Evolutionary conservation across 371 early-diverging fungal genomes (phyloP).

Genomic region (Rhizomucor pusillus): DNA sequence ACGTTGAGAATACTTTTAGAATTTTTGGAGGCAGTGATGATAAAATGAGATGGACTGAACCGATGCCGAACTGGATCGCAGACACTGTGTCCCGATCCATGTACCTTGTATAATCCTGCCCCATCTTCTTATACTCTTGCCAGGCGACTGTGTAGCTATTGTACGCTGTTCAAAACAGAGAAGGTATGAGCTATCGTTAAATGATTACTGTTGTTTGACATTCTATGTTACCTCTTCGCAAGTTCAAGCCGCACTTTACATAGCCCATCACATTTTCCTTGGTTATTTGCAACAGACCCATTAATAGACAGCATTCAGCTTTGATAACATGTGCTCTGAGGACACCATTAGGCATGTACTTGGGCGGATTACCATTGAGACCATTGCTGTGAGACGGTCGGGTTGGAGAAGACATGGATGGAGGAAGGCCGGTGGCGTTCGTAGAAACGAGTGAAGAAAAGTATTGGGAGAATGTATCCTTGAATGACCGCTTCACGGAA

Average conservation of each 20-base stretch:
- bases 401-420: constrained; percentile 19
- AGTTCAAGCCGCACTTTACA: constrained; percentile 58
- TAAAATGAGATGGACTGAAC: constrained; percentile 57
- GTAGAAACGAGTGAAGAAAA: constrained; percentile 23
- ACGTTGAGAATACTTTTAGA: constrained; percentile 51
- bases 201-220: neutral
- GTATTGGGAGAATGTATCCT: constrained; percentile 35
- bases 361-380: constrained; percentile 16
- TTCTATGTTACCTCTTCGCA: constrained; percentile 53
- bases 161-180: constrained; percentile 25
- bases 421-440: constrained; percentile 28
- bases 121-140: constrained; percentile 52
- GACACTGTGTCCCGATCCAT: constrained; percentile 46
- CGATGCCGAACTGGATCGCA: constrained; percentile 52
- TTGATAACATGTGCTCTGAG: constrained; percentile 60
- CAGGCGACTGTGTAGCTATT: constrained; percentile 46
- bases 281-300: constrained; percentile 50
- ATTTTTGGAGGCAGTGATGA: constrained; percentile 59
- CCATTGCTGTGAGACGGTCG: constrained; percentile 18
- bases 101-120: constrained; percentile 33
- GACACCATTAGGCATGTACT: constrained; percentile 53
- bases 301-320: constrained; percentile 57
- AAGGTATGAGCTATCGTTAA: neutral
- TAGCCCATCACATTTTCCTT: constrained; percentile 60
- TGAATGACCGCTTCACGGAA: constrained; percentile 32